phyloP scores from a whole-genome alignment of 768 basidiomycete species.

The Lactarius psammicola region DNA sequence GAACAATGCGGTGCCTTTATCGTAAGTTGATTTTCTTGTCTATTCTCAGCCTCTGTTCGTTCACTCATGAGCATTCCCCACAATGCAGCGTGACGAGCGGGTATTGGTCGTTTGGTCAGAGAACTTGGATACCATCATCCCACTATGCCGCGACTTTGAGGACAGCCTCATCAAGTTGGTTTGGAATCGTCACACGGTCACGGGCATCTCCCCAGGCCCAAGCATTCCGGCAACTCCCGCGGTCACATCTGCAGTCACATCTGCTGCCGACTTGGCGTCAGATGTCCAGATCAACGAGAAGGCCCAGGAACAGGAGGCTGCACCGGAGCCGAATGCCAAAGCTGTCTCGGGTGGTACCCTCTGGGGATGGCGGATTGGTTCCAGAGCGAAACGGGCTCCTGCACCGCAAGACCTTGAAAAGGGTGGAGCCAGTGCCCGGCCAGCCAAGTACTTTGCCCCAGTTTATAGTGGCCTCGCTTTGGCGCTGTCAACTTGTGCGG shows the following conservation, averaged over 20 bases:
- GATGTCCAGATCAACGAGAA: conserved; percentile 59
- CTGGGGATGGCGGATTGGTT: conserved; percentile 31
- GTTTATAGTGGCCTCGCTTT: conserved; percentile 69
- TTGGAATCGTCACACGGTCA: conserved; percentile 47
- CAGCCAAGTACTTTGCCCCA: conserved; percentile 63
- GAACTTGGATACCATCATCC: conserved; percentile 75
- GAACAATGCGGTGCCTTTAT: conserved; percentile 90
- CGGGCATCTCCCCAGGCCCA: not conserved
- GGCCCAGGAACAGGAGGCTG: conserved; percentile 25
- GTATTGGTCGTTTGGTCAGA: conserved; percentile 86
- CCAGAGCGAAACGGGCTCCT: conserved; percentile 34
- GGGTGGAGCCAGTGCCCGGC: conserved; percentile 37
- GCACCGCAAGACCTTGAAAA: conserved; percentile 50
- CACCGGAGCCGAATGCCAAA: conserved; percentile 15
- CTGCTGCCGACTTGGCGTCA: conserved; percentile 50
- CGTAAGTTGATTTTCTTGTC: conserved; percentile 41
- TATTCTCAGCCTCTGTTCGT: not conserved
- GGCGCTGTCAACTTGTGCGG: conserved; percentile 62
- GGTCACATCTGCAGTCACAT: conserved; percentile 44
- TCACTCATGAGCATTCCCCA: not conserved
- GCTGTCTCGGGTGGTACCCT: conserved; percentile 25
- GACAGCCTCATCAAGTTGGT: conserved; percentile 78
- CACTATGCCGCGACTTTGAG: conserved; percentile 67
- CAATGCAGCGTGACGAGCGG: conserved; percentile 69
- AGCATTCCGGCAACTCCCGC: conserved; percentile 41